Conservation (phyloP, 495 filamentous ascomycete species). For the Poronia punctata region DNA sequence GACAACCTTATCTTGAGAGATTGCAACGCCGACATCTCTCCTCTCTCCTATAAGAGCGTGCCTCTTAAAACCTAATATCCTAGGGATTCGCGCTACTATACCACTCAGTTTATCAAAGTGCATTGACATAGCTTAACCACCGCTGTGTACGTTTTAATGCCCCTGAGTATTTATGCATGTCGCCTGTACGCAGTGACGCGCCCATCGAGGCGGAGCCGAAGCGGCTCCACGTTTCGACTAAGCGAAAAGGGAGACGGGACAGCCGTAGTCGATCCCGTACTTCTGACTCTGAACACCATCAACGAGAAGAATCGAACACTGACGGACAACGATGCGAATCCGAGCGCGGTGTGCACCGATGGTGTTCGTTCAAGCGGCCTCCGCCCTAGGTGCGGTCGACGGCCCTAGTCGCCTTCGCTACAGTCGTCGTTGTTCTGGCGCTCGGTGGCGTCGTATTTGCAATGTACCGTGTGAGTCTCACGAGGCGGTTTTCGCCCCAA, state of each 20-base stretch:
- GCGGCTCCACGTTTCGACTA: neutral
- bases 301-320: neutral
- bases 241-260: neutral
- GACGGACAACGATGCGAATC: neutral
- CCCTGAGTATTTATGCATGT: neutral
- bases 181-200: neutral
- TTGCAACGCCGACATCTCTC: no score
- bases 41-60: no score
- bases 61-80: no score
- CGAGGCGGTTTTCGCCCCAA: neutral
- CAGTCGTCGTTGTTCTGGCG: neutral
- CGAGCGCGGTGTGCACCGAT: neutral
- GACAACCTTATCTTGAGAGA: no score
- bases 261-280: neutral
- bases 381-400: conserved; percentile 7
- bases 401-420: neutral
- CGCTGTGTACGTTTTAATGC: no score
- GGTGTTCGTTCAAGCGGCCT: conserved; percentile 2
- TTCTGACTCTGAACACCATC: neutral
- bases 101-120: no score
- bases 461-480: conserved; percentile 3
- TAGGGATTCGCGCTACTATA: no score
- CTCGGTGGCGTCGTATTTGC: conserved; percentile 2
- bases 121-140: no score
- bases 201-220: neutral